Base-by-base conservation (phyloP, 805 yeast genomes). In the Teunomyces pallodes region DNA sequence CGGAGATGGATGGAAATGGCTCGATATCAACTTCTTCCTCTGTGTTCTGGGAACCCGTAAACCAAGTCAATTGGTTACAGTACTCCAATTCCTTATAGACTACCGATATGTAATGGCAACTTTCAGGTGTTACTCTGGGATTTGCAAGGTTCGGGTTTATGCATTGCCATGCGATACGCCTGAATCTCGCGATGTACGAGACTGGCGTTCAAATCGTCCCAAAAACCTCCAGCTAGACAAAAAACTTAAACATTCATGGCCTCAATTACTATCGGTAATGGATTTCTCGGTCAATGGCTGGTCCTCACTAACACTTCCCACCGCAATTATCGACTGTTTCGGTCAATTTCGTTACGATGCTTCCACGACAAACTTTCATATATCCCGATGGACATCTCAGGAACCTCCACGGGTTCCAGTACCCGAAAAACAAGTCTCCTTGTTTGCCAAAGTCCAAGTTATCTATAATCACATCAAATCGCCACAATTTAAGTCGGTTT, bases 1-100 rank as follows among this genome's bases (percentile, higher is more conserved):
- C 0, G 12, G 26, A 9, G 36, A 29, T 16, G 27, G 38, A 1
- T 83, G 87, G 87, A 55, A 43, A 43, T 82, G 87, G 87, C 62
- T 81, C 12, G 82, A 81, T 51, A 66, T 78, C 8, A 79, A 79
- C 13, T 67, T 56, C 50, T 59, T 71, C 4, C 45, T 43, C 41
- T 30, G 74, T 0, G 41, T 79, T 4, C 40, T 50, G 3, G 77
- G 76, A 42, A 6, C 26, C 28, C 29, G 27, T 3, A 38, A 9
- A 5, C 30, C 41, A 16, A 38, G 30, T n/a, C 28, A 20, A 24
- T 38, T 38, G 41, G 17, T 38, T 26, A 26, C 16, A 12, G 17
- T 26, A 1, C 52, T 83, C 24, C 62, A 67, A 4, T 78, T 77
- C 48, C 67, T 84, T 43, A 61, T 75, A 1, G 58, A 66, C 7